Evolutionary conservation across 108 stramenopile genomes (phyloP).

Genomic region (Skeletonema marinoi): DNA sequence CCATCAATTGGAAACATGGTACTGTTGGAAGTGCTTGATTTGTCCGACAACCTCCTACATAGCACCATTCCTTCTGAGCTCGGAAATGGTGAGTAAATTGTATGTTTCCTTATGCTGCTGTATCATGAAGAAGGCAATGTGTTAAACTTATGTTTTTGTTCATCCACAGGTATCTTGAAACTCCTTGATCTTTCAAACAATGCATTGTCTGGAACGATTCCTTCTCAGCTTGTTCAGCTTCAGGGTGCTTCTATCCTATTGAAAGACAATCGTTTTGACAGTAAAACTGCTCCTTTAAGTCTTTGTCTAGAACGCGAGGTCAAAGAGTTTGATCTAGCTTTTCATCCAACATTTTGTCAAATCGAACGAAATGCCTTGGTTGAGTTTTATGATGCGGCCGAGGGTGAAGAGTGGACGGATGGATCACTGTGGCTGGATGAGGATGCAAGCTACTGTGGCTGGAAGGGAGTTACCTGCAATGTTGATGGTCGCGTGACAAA

Average conservation of each 20-base stretch:
- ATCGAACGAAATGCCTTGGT: background rate
- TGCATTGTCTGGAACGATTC: background rate
- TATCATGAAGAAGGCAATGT: background rate
- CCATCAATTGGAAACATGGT: background rate
- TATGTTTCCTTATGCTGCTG: no score
- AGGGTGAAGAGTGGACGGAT: background rate
- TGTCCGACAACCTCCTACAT: background rate
- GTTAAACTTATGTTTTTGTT: background rate
- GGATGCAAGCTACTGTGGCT: background rate
- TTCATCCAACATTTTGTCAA: background rate
- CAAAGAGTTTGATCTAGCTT: background rate
- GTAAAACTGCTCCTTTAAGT: background rate
- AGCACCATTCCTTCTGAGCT: background rate
- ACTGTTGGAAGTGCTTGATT: background rate
- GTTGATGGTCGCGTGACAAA: background rate
- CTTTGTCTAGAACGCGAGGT: background rate
- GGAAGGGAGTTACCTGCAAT: constrained; percentile 2
- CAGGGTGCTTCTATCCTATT: background rate
- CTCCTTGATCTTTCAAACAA: background rate
- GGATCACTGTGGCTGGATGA: background rate
- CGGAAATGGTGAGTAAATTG: no score
- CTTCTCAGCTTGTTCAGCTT: background rate
- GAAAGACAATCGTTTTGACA: background rate
- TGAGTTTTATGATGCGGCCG: background rate
- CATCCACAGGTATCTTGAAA: constrained; percentile 3